These are phyloP conservation scores for Calocybe gambosa DNA, from an alignment of 1,284 basidiomycete genomes.

Conservation along the genomic window DNA sequence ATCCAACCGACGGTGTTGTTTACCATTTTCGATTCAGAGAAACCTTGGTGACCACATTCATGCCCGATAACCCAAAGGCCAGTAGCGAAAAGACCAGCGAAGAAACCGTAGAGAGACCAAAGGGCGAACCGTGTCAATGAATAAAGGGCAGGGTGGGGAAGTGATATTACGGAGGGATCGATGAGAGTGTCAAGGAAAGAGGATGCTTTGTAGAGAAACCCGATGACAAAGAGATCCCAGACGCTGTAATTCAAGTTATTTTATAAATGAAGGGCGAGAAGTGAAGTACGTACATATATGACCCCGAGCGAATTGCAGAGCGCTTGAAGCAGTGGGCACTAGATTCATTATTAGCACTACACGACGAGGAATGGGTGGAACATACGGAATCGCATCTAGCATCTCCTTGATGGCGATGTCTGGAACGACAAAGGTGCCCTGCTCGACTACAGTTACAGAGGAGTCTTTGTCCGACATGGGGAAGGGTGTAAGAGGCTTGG, in stretches of 20 bases:
- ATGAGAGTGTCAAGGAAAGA: constrained; percentile 65
- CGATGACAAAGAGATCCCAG: constrained; percentile 74
- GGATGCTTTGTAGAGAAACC: constrained; percentile 64
- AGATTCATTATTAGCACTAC: constrained; percentile 4
- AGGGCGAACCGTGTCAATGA: constrained; percentile 59
- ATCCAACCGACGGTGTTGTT: constrained; percentile 96
- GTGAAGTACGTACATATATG: constrained; percentile 62
- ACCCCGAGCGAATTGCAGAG: constrained; percentile 78
- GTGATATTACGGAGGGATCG: constrained; percentile 44
- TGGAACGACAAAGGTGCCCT: constrained; percentile 66
- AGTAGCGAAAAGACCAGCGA: constrained; percentile 84
- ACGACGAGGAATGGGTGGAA: constrained; percentile 17
- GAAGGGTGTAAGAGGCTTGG: constrained; percentile 10
- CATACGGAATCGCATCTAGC: constrained; percentile 83
- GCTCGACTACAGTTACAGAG: constrained; percentile 43
- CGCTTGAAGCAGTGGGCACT: constrained; percentile 92
- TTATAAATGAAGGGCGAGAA: constrained; percentile 2
- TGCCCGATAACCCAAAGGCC: constrained; percentile 94
- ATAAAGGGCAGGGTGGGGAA: constrained; percentile 64
- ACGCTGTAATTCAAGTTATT: constrained; percentile 35
- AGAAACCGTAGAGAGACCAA: constrained; percentile 83
- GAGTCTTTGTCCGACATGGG: constrained; percentile 29
- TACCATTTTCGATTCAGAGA: constrained; percentile 90
- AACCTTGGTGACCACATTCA: constrained; percentile 94
- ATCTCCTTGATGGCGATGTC: constrained; percentile 84